phyloP scores from a whole-genome alignment of 2,329 filamentous ascomycete species.

The Pseudocercospora pini-densiflorae region DNA sequence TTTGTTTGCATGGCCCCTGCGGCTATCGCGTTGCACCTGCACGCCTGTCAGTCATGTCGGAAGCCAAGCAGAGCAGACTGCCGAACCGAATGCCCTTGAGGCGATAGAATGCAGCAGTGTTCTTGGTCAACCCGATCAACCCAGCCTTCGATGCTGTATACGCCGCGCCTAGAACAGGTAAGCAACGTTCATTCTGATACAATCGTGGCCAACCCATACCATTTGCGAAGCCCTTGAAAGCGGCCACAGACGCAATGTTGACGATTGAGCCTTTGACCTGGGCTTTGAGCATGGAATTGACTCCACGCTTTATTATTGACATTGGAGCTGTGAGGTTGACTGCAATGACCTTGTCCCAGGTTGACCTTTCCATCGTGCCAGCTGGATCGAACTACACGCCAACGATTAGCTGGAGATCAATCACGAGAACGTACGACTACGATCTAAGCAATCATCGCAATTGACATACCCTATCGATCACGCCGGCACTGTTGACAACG shows the following conservation, averaged over 20 bases:
- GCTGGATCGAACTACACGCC: slow-evolving; percentile 53
- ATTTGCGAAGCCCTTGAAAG: slow-evolving; percentile 47
- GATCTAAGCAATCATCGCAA: background rate
- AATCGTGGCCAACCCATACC: slow-evolving; percentile 36
- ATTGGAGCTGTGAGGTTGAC: slow-evolving; percentile 63
- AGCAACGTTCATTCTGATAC: background rate
- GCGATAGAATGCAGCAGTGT: slow-evolving; percentile 62
- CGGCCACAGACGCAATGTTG: slow-evolving; percentile 58
- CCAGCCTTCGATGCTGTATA: slow-evolving; percentile 62
- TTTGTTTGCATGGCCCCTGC: slow-evolving; percentile 63
- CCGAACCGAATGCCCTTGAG: slow-evolving; percentile 53
- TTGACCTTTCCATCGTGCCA: slow-evolving; percentile 49
- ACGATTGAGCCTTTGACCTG: slow-evolving; percentile 55
- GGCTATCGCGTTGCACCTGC: slow-evolving; percentile 27
- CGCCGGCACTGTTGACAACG: slow-evolving; percentile 60
- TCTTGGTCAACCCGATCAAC: slow-evolving; percentile 60
- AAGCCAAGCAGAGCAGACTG: background rate
- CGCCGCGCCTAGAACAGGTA: slow-evolving; percentile 29
- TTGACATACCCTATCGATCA: slow-evolving; percentile 53
- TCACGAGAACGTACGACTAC: background rate
- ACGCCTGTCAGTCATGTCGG: background rate
- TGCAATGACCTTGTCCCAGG: slow-evolving; percentile 60
- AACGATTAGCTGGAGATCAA: background rate
- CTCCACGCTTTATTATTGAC: slow-evolving; percentile 57
- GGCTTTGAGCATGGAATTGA: slow-evolving; percentile 54